Evolutionary conservation across 176 grass and related monocot species (phyloP).

Genomic region (Bonia amplexicaulis): DNA sequence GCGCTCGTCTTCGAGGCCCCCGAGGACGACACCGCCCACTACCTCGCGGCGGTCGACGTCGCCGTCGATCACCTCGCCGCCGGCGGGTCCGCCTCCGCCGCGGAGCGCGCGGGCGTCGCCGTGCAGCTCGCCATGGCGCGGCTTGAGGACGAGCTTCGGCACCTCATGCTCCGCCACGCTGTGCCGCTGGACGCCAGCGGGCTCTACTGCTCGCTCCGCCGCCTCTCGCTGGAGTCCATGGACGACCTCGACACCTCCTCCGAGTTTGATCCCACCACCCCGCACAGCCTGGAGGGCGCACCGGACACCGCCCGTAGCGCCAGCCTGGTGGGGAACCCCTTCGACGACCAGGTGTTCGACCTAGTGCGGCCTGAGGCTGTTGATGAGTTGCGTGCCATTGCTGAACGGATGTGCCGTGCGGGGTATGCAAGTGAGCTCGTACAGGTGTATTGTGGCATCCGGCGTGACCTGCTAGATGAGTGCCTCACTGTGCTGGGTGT

Average conservation of each 20-base stretch:
- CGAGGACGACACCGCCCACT: constrained; percentile 40
- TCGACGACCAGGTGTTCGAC: constrained; percentile 66
- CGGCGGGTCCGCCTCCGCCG: not conserved
- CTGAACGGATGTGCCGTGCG: constrained; percentile 63
- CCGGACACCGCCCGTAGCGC: constrained; percentile 49
- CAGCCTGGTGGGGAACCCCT: constrained; percentile 36
- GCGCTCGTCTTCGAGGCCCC: constrained; percentile 71
- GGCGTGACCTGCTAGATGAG: constrained; percentile 76
- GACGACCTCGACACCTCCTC: constrained; percentile 80
- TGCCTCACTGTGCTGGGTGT: constrained; percentile 72
- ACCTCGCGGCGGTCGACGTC: constrained; percentile 56
- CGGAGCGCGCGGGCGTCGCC: constrained; percentile 33
- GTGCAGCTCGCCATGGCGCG: constrained; percentile 87
- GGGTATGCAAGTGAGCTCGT: constrained; percentile 66
- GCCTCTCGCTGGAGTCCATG: constrained; percentile 79
- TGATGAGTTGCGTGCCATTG: constrained; percentile 46
- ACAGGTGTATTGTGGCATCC: constrained; percentile 71
- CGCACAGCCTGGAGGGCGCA: constrained; percentile 45
- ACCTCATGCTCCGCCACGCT: constrained; percentile 70
- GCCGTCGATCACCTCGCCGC: constrained; percentile 25
- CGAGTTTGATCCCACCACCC: constrained; percentile 58
- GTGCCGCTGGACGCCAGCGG: constrained; percentile 70
- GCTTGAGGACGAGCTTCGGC: constrained; percentile 85
- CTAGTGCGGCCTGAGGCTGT: constrained; percentile 65
- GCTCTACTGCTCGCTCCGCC: constrained; percentile 75